Conservation (phyloP, 139 green algal species). For the Tetradesmus lagerheimii region DNA sequence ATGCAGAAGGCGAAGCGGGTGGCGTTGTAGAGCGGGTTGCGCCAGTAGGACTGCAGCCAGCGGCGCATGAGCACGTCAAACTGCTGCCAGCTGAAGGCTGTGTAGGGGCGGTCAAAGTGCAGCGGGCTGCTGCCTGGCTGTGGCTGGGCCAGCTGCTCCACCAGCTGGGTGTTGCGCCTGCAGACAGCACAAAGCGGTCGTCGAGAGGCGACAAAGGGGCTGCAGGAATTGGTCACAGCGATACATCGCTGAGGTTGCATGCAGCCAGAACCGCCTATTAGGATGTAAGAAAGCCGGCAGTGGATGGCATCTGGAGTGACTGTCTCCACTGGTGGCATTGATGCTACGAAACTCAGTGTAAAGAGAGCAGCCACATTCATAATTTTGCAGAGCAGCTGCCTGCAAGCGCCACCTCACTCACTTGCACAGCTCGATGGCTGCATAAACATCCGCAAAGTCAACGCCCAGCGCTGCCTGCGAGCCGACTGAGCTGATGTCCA, state of each 20-base stretch:
- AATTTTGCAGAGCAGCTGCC: too few relatives aligned
- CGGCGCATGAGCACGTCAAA: conserved; percentile 19
- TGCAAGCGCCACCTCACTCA: neutral
- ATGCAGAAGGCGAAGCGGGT: conserved; percentile 25
- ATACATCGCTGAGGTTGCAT: too few relatives aligned
- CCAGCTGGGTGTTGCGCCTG: conserved; percentile 5
- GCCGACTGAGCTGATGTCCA: conserved; percentile 60
- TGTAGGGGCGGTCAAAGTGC: conserved; percentile 31
- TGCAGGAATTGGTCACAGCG: too few relatives aligned
- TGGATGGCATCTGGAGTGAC: too few relatives aligned
- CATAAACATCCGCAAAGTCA: conserved; percentile 37
- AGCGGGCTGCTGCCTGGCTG: conserved; percentile 18
- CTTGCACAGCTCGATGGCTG: neutral
- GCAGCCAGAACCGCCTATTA: too few relatives aligned
- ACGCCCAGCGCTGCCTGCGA: neutral
- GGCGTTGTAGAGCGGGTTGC: conserved; percentile 46
- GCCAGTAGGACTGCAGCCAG: conserved; percentile 43
- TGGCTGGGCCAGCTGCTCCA: neutral
- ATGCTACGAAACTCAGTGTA: too few relatives aligned
- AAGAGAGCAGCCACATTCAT: too few relatives aligned
- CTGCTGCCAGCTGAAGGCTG: conserved; percentile 24
- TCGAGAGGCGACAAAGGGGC: too few relatives aligned
- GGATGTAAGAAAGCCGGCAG: too few relatives aligned
- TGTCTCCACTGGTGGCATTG: too few relatives aligned
- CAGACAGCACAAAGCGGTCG: neutral